Conservation (phyloP, 306 rosid genomes). For the Abrus precatorius region DNA sequence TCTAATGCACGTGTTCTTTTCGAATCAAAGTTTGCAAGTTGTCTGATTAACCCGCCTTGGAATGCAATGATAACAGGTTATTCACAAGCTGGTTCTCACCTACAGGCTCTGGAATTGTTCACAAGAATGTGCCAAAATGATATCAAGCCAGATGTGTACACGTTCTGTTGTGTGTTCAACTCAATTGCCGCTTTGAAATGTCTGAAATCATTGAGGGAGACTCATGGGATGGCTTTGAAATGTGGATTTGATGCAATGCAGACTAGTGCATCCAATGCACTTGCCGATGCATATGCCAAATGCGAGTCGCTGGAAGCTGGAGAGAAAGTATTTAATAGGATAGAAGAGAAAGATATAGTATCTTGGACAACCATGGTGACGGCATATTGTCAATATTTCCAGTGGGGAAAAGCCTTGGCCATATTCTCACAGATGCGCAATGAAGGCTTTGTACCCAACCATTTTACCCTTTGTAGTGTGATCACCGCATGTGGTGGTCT, state of each 20-base stretch:
- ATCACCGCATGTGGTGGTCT: slow-evolving; percentile 73
- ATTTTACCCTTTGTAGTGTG: slow-evolving; percentile 72
- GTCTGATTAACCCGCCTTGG: slow-evolving; percentile 70
- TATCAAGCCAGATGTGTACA: slow-evolving; percentile 62
- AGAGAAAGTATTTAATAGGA: slow-evolving; percentile 61
- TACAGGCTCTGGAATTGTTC: slow-evolving; percentile 68
- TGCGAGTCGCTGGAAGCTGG: slow-evolving; percentile 66
- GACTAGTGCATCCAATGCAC: slow-evolving; percentile 65
- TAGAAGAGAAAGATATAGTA: slow-evolving; percentile 77
- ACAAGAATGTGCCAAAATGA: slow-evolving; percentile 62
- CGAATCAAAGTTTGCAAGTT: slow-evolving; percentile 51
- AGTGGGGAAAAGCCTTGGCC: slow-evolving; percentile 69
- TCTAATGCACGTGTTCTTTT: slow-evolving; percentile 64
- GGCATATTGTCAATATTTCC: slow-evolving; percentile 71
- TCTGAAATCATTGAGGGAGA: slow-evolving; percentile 47
- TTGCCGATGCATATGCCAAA: slow-evolving; percentile 74
- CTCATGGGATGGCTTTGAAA: slow-evolving; percentile 68
- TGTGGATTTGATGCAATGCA: slow-evolving; percentile 52
- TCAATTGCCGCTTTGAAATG: slow-evolving; percentile 67
- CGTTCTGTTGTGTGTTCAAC: slow-evolving; percentile 73
- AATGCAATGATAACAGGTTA: slow-evolving; percentile 82
- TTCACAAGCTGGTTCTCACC: slow-evolving; percentile 63
- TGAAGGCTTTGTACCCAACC: slow-evolving; percentile 68
- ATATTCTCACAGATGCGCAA: slow-evolving; percentile 70
- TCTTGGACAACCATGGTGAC: slow-evolving; percentile 82